A percentile compares a stretch with the other conserved stretches of the same genome.
Evolutionary conservation across 1,284 basidiomycete species (phyloP).

Genomic region (Lentinula novae-zelandiae): DNA sequence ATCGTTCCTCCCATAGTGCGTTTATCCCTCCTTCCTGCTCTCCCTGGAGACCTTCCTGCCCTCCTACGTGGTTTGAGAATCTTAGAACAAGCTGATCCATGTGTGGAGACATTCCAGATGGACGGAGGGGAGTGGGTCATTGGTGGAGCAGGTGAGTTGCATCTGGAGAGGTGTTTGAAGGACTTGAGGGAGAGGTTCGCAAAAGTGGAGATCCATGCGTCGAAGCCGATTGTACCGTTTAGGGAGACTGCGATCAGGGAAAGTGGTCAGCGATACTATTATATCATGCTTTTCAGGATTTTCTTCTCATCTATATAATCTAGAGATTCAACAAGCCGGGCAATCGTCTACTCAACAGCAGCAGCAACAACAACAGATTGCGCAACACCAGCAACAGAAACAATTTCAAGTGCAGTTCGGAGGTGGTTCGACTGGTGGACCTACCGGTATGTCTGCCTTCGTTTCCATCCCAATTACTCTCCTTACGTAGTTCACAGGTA

Average conservation of each 20-base stretch:
- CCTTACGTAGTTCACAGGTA: conserved; percentile 45
- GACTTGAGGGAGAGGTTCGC: conserved; percentile 96
- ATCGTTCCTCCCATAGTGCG: conserved; percentile 90
- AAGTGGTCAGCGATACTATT: background rate
- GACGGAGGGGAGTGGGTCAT: conserved; percentile 98
- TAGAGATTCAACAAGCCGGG: background rate
- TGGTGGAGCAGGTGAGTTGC: conserved; percentile 92
- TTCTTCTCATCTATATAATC: background rate
- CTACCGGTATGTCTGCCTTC: background rate
- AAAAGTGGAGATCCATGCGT: conserved; percentile 87
- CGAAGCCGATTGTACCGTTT: conserved; percentile 96
- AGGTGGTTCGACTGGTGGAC: background rate
- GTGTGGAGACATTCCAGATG: conserved; percentile 96
- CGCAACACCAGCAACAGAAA: background rate
- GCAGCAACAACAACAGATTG: background rate
- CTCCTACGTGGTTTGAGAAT: conserved; percentile 86
- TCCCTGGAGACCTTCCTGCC: conserved; percentile 92
- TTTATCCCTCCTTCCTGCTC: conserved; percentile 88
- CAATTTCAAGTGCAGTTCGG: conserved; percentile 2
- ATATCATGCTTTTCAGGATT: background rate
- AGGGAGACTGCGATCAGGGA: conserved; percentile 90
- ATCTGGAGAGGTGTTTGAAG: conserved; percentile 95
- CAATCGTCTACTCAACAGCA: background rate
- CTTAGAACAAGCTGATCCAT: conserved; percentile 94
- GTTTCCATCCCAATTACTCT: background rate